Conservation (phyloP, 1,139 yeast genomes). For the Hanseniaspora uvarum region DNA sequence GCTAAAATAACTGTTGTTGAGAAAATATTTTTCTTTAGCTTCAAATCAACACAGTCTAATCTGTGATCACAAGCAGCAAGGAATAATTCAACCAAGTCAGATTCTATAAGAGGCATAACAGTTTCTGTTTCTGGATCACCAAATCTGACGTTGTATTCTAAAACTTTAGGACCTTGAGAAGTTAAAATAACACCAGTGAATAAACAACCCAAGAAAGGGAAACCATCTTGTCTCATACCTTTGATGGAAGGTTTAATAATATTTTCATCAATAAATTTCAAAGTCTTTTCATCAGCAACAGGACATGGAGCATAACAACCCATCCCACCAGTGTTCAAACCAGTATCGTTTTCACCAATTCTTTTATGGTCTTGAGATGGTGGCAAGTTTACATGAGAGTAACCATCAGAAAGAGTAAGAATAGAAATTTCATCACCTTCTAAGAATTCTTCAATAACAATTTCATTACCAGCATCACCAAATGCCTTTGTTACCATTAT, state of each 20-base stretch:
- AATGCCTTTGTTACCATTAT: constrained; percentile 85
- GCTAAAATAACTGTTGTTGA: constrained; percentile 92
- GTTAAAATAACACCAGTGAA: constrained; percentile 96
- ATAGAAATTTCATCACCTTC: constrained; percentile 96
- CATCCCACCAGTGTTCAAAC: constrained; percentile 98
- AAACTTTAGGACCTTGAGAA: constrained; percentile 75
- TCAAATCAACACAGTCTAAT: constrained; percentile 70
- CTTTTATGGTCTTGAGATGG: constrained; percentile 98
- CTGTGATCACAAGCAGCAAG: constrained; percentile 92
- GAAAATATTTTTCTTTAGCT: constrained; percentile 48
- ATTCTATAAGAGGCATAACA: constrained; percentile 77
- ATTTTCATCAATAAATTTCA: constrained; percentile 56
- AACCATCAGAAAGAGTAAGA: constrained; percentile 88
- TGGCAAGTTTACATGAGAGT: constrained; percentile 80
- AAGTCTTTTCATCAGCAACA: constrained; percentile 67
- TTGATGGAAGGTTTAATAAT: constrained; percentile 85
- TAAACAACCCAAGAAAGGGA: constrained; percentile 89
- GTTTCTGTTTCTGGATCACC: constrained; percentile 99
- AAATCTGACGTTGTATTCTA: constrained; percentile 94
- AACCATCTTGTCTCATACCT: constrained; percentile 93
- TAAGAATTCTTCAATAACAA: constrained; percentile 88
- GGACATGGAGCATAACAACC: constrained; percentile 99
- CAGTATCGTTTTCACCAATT: constrained; percentile 83
- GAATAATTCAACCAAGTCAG: constrained; percentile 86
- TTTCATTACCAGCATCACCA: constrained; percentile 91